A percentile compares a stretch with the other conserved stretches of the same genome.
These are phyloP conservation scores for Saccharata proteae DNA, from an alignment of 2,329 filamentous ascomycete genomes.

Conservation along the genomic window DNA sequence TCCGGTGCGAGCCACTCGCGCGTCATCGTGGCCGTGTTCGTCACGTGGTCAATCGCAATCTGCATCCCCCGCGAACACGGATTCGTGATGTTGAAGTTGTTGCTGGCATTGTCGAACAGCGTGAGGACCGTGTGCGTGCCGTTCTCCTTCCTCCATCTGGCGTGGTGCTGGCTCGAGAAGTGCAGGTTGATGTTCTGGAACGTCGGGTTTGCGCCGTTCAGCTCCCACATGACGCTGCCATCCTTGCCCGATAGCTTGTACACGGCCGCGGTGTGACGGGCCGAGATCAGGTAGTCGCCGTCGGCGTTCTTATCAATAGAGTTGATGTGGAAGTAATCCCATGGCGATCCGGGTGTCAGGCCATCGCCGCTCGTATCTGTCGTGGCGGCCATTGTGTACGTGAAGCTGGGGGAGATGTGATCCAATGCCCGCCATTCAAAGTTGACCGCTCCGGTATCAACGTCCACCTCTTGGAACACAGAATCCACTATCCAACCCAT, in stretches of 20 bases:
- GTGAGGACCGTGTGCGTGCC: conserved; percentile 10
- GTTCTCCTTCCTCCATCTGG: conserved; percentile 10
- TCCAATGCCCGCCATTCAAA: conserved; percentile 50
- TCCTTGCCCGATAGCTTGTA: conserved; percentile 11
- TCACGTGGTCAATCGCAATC: conserved; percentile 32
- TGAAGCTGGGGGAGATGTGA: conserved; percentile 40
- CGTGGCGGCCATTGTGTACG: conserved; percentile 32
- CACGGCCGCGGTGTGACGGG: conserved; percentile 11
- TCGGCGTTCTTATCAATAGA: conserved; percentile 27
- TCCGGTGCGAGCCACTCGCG: conserved; percentile 38
- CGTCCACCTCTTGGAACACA: conserved; percentile 43
- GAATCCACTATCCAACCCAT: conserved; percentile 41
- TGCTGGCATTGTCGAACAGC: conserved; percentile 15
- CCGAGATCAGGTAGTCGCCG: conserved; percentile 14
- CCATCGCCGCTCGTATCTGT: conserved; percentile 35
- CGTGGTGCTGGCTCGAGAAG: conserved; percentile 12
- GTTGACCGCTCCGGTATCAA: conserved; percentile 41
- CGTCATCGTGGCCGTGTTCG: conserved; percentile 33
- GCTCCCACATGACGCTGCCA: conserved; percentile 14
- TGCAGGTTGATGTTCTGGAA: conserved; percentile 19
- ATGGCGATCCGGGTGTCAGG: conserved; percentile 30
- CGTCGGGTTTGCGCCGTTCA: conserved; percentile 27
- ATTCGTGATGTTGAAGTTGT: conserved; percentile 9
- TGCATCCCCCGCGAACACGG: conserved; percentile 32
- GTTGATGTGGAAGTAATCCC: conserved; percentile 46